phyloP scores from a whole-genome alignment of 2,329 filamentous ascomycete genomes.

The Hymenoscyphus occultus region DNA sequence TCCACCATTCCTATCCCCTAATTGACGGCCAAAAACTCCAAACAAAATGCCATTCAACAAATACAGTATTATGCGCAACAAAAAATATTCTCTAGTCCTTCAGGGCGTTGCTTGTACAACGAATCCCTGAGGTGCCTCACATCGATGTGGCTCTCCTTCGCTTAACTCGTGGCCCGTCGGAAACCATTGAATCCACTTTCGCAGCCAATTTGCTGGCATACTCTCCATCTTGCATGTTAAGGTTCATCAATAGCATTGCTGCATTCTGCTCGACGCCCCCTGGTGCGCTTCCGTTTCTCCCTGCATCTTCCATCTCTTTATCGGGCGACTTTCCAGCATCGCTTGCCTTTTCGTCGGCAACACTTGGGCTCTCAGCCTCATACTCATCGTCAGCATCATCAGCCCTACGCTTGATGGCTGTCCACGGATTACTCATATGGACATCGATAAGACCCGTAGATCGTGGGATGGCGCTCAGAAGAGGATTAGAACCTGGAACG shows the following conservation, averaged over 20 bases:
- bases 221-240: slow-evolving; percentile 42
- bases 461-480: slow-evolving; percentile 46
- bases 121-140: slow-evolving; percentile 14
- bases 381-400: slow-evolving; percentile 32
- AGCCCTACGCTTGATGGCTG: slow-evolving; percentile 19
- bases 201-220: slow-evolving; percentile 7
- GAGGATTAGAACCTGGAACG: slow-evolving; percentile 37
- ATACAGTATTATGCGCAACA: slow-evolving; percentile 5
- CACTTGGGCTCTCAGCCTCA: slow-evolving; percentile 24
- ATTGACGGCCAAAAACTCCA: slow-evolving; percentile 7
- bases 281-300: slow-evolving; percentile 15
- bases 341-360: slow-evolving; percentile 24
- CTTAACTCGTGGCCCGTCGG: slow-evolving; percentile 39
- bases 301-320: slow-evolving; percentile 20
- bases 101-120: not conserved
- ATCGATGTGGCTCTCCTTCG: slow-evolving; percentile 42
- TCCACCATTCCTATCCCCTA: not conserved
- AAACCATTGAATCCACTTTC: slow-evolving; percentile 9
- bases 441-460: slow-evolving; percentile 28
- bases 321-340: slow-evolving; percentile 18
- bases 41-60: slow-evolving; percentile 6
- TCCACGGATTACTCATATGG: slow-evolving; percentile 18
- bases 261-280: slow-evolving; percentile 44
- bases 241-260: slow-evolving; percentile 47
- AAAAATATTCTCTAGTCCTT: not conserved